Evolutionary conservation across 129 eudicot species (phyloP).

Genomic region (Flaveria sonorensis): DNA sequence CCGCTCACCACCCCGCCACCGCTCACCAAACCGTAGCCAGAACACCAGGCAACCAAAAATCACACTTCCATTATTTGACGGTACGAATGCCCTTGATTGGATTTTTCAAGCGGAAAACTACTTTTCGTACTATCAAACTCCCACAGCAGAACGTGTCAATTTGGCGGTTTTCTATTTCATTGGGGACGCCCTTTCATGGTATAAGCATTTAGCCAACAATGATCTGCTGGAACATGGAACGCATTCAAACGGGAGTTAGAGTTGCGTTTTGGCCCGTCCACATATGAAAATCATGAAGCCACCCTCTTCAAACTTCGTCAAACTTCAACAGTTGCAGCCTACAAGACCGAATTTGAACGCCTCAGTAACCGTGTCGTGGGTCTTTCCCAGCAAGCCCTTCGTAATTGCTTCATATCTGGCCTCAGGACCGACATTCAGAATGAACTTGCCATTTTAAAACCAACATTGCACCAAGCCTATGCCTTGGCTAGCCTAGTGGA

Average conservation of each 20-base stretch:
- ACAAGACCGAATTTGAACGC: background rate
- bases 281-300: no score
- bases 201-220: background rate
- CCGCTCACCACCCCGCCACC: background rate
- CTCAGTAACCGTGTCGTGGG: background rate
- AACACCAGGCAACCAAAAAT: no score
- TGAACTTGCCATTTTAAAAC: background rate
- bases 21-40: no score
- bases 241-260: background rate
- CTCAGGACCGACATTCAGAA: background rate
- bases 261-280: background rate
- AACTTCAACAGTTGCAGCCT: background rate
- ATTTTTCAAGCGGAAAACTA: background rate
- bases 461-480: background rate
- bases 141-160: background rate
- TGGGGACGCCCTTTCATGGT: background rate
- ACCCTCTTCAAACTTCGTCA: no score
- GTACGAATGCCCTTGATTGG: background rate
- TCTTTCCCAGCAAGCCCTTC: background rate
- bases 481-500: background rate
- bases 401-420: background rate
- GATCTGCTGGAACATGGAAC: background rate
- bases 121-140: background rate
- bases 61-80: background rate
- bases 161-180: background rate